Evolutionary conservation across 2,329 filamentous ascomycete genomes (phyloP), one percentile per base, ranked within the genome.

Genomic region (Colletotrichum sp.): DNA sequence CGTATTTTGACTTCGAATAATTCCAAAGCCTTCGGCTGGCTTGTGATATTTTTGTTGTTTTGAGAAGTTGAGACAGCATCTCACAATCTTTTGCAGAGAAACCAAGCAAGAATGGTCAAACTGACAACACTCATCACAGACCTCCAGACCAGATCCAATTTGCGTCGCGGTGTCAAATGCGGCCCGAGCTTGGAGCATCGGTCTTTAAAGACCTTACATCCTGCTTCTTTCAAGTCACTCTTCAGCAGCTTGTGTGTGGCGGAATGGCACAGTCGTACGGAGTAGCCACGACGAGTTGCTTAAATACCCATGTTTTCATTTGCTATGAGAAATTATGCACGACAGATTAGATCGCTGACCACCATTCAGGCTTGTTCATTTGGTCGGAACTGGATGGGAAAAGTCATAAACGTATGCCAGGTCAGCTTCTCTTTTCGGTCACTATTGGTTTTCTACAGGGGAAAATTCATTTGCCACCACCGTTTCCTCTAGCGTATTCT

Each of bases 221-320:
- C 2, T 39, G 2, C 36, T 3, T 44, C 1, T 10, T 1, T 44
- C 16, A 44, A 44, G 2, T n/a, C 16, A 9, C 5, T n/a, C 16
- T 0, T n/a, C 39, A 44, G 5, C 16, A 6, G 5, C 16, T 44
- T 2, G 16, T 18, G 5, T 10, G 8, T 18, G 1, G 4, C 8
- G 1, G 36, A 18, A n/a, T 10, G 3, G 1, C 1, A 3, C 1
- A 10, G 5, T n/a, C 39, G 0, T 44, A 44, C 8, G 1, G 18
- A 44, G 39, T 12, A 6, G 39, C 39, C 39, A 44, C 9, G 9
- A 4, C 18, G 5, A n/a, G 9, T 6, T 44, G 5, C 5, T 44
- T 12, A n/a, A 44, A 12, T 44, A 39, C 18, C 39, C 39, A n/a
- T 44, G 2, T 6, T 44, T 6, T 0, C 2, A n/a, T 2, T 1